Evolutionary conservation across 805 yeast genomes (phyloP), one percentile per base, ranked within the genome.

Genomic region (Ogataea neopini): DNA sequence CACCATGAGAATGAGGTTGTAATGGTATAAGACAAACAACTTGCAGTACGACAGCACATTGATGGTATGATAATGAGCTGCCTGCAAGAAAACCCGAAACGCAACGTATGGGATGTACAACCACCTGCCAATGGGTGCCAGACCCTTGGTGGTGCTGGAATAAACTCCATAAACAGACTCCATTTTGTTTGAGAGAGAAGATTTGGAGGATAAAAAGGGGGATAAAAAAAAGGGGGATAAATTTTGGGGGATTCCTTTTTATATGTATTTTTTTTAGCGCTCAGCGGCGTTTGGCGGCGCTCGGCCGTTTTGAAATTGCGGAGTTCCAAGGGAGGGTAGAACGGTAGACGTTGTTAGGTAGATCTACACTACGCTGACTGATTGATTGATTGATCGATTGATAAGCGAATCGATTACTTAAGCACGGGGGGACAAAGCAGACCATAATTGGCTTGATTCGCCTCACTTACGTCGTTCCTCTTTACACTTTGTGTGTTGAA

Each of bases 51-150:
- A 53, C 6, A 55, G 37, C 2, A 39, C 26, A 39, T 59, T 57
- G 10, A 57, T 40, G 22, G 51, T 19, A 15, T 48, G 33, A 22
- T 44, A 63, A 29, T 54, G 52, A 6, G 40, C 20, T 20, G 49
- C 49, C 49, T 66, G 68, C n/a, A 54, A 15, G 1, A 48, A 13
- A 9, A 57, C 60, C 25, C 62, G 53, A 8, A 55, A 9, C 3
- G 44, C 23, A 3, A 57, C 53, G 44, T 61, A 61, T 1, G 70
- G 70, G 2, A 58, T 26, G 11, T 57, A 50, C 6, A 45, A 2
- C 9, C 40, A n/a, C 15, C 64, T 47, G 2, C 68, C 69, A 9
- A 61, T 4, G 1, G 65, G 60, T 11, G 50, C 36, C 15, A 56
- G 19, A 11, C 40, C 17, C 15, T 29, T 17, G 11, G 43, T 17